phyloP scores from a whole-genome alignment of 2,329 filamentous ascomycete species.

The Paraconiothyrium brasiliense region DNA sequence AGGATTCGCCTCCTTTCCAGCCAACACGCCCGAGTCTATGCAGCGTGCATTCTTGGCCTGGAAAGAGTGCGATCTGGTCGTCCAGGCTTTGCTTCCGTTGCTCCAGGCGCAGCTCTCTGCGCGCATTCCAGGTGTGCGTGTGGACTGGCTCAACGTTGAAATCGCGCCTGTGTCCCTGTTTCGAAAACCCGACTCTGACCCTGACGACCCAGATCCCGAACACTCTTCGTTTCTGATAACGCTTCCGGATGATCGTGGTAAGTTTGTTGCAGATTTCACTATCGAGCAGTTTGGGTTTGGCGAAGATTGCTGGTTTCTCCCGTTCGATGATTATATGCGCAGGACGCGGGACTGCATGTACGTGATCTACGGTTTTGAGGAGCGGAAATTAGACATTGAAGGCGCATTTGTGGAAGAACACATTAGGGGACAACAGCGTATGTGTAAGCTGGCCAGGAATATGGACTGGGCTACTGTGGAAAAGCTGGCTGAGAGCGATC shows the following conservation, averaged over 20 bases:
- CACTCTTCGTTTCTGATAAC: not conserved
- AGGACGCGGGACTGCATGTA: not conserved
- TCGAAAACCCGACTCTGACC: not conserved
- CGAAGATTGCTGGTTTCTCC: not conserved
- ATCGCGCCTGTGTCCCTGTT: not conserved
- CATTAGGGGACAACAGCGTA: not conserved
- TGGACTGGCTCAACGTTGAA: not conserved
- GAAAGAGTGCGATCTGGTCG: not conserved
- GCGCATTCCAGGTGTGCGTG: not conserved
- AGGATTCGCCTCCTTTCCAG: too few species aligned
- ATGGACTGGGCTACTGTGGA: not conserved
- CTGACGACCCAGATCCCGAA: not conserved
- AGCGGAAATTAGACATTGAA: not conserved
- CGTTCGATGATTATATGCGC: not conserved
- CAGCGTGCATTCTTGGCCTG: not conserved
- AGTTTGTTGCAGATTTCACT: not conserved
- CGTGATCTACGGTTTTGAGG: not conserved
- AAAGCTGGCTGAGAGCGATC: not conserved
- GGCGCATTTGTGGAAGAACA: not conserved
- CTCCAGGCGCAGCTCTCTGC: not conserved
- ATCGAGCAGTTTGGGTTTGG: slow-evolving; percentile 1
- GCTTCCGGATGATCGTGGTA: not conserved
- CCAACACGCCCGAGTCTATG: not conserved
- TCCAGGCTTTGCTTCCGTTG: not conserved
- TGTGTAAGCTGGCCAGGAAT: not conserved